These are phyloP conservation scores for Chlamydomonas incerta DNA, from an alignment of 139 green algal species.

Conservation along the genomic window DNA sequence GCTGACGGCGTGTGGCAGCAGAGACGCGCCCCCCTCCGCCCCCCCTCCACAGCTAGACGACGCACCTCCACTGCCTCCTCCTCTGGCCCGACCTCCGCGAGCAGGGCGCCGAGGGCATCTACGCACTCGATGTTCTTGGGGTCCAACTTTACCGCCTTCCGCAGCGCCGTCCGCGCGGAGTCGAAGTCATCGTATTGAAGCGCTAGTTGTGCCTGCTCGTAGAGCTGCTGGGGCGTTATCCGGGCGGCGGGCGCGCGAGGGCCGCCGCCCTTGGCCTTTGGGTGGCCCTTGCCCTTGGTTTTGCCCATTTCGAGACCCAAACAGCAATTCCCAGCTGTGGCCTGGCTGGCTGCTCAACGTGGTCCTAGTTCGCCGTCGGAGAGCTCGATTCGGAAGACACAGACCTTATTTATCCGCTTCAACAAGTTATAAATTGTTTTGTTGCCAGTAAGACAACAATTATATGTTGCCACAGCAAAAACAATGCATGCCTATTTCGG, in stretches of 20 bases:
- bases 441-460: too few species aligned
- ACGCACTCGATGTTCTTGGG: constrained; percentile 73
- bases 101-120: constrained; percentile 72
- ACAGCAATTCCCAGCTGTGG: too few species aligned
- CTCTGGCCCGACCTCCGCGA: constrained; percentile 72
- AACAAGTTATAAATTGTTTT: too few species aligned
- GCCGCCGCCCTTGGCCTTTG: constrained; percentile 25
- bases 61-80: constrained; percentile 67
- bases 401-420: too few species aligned
- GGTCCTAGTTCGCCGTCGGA: too few species aligned
- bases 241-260: constrained; percentile 33
- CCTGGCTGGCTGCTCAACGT: too few species aligned
- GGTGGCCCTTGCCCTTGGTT: constrained; percentile 29
- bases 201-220: constrained; percentile 58
- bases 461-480: too few species aligned
- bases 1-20: too few species aligned
- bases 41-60: too few species aligned
- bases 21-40: too few species aligned
- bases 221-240: constrained; percentile 54
- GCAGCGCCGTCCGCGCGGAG: constrained; percentile 42
- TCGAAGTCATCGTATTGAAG: constrained; percentile 65
- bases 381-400: too few species aligned
- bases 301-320: background rate
- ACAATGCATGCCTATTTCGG: too few species aligned
- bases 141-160: constrained; percentile 50